Evolutionary conservation across 345 rosid genomes (phyloP), one percentile per base, ranked within the genome.

Genomic region (Brassica cretica): DNA sequence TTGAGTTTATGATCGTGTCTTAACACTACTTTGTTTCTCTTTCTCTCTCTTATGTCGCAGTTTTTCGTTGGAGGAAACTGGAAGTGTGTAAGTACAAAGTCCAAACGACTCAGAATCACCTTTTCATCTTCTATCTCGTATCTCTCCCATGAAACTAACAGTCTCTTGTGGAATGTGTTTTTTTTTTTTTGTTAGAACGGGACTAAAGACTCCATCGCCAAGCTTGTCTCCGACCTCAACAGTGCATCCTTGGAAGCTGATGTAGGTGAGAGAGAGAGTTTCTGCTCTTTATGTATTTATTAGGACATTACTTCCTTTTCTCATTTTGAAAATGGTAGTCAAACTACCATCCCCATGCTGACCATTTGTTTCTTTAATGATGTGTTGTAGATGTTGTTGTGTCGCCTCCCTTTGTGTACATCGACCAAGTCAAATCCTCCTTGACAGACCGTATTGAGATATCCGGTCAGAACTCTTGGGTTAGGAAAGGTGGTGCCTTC

Each of bases 1-100:
- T 15, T 25, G 29, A 72, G 12, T 64, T 30, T 58, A 59, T 3
- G 1, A 63, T 10, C 1, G 32, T 0, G 69, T 61, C 70, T 79
- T 10, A 75, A 14, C 16, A 12, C 63, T 58, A 24, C 3, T 39
- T 67, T 53, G 18, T 59, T 27, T 49, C 16, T 49, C n/a, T 55
- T 4, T 72, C 8, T 72, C 8, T 64, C 60, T 68, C 49, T 69
- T 70, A 80, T 64, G n/a, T 84, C 86, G 92, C 96, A 95, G 99
- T 95, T 95, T 82, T 95, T 95, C 83, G 98, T 95, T 72, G 99
- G 99, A 55, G 99, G 99, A 64, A 95, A 95, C 85, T 95, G 99
- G 99, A 95, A 95, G 68, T 95, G 99, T 84, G 99, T 95, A 90
- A 89, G 99, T 80, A 56, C 59, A 46, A 21, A 39, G 8, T 29